Base-by-base conservation (phyloP, 2,329 filamentous ascomycete genomes). In the Endoconidiophora polonica region DNA sequence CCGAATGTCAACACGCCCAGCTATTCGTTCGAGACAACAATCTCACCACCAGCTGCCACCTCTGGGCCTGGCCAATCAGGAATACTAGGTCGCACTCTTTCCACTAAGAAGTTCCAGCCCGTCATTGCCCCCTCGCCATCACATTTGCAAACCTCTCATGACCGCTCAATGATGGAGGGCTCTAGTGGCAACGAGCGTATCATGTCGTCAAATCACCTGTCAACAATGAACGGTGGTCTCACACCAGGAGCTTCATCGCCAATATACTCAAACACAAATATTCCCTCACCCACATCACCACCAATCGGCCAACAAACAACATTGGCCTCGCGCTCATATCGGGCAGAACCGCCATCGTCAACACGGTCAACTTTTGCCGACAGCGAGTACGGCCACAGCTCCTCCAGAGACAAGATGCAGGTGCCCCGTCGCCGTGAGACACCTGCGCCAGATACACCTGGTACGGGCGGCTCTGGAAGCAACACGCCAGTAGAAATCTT, bases 401-500 rank as follows among this genome's bases (percentile, higher is more conserved):
- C 55, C 24, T 59, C 61, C 48, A 61, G 63, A n/a, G 66, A 66
- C 53, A 62, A 61, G 3, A 58, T 63, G 24, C 53, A 54, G 3
- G 68, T 68, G 3, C 73, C 73, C n/a, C 70, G 76, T 51, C 68
- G 77, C 44, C 70, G 73, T 56, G 76, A 77, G 60, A 80, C 76
- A 1, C 77, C 77, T 0, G 74, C 73, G 2, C 74, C 75, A 1
- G 76, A 81, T 55, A 79, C 76, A 1, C 74, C 76, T 0, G 71
- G 68, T 52, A 65, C 68, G 23, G 47, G 39, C 14, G 41, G 41
- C n/a, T 49, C 46, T 5, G 46, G 50, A 2, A 70, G 68, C 59
- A 73, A 73, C 53, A 68, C 73, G 10, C 77, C 76, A 1, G 88
- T 95, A 53, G 91, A 98, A 65, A 95, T 98, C 53, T 96, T 96